Conservation (phyloP, 805 yeast genomes). For the Metschnikowia gruessii region DNA sequence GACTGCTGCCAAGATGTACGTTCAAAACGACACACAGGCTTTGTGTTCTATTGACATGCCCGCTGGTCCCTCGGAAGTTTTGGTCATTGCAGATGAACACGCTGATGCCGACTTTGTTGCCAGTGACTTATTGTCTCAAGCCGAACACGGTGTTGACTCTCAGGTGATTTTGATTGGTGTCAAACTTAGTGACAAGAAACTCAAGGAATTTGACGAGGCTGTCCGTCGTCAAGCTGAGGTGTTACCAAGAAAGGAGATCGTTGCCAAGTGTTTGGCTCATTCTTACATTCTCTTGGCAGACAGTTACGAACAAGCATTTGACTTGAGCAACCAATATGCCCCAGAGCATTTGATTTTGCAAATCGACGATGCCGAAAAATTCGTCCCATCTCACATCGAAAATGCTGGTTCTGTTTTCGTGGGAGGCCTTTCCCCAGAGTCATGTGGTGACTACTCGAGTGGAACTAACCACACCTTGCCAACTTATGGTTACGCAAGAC, state of each 20-base stretch:
- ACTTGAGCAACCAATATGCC: constrained; percentile 86
- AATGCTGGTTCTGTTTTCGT: constrained; percentile 97
- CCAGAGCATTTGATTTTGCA: constrained; percentile 98
- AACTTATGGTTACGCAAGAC: constrained; percentile 96
- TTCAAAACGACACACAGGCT: constrained; percentile 93
- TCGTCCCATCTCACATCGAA: constrained; percentile 67
- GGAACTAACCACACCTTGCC: constrained; percentile 99
- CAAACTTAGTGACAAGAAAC: constrained; percentile 55
- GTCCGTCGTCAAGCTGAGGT: constrained; percentile 78
- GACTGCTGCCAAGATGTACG: constrained; percentile 98
- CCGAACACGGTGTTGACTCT: constrained; percentile 98
- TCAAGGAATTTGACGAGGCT: constrained; percentile 73
- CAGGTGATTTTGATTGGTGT: constrained; percentile 93
- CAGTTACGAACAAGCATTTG: constrained; percentile 74
- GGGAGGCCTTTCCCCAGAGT: constrained; percentile 94
- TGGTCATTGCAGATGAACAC: constrained; percentile 85
- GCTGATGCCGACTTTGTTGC: constrained; percentile 97
- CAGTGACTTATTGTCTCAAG: constrained; percentile 93
- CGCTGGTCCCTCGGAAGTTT: constrained; percentile 98
- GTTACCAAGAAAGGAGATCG: constrained; percentile 90
- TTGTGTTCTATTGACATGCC: constrained; percentile 98
- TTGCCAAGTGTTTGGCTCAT: constrained; percentile 87
- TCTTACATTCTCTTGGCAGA: constrained; percentile 75
- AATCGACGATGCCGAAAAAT: constrained; percentile 70
- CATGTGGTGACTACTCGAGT: constrained; percentile 96